Percentiles rank a stretch among this genome's conserved stretches.
Evolutionary conservation across 495 filamentous ascomycete species (phyloP).

Genomic region (Annulohypoxylon moriforme): DNA sequence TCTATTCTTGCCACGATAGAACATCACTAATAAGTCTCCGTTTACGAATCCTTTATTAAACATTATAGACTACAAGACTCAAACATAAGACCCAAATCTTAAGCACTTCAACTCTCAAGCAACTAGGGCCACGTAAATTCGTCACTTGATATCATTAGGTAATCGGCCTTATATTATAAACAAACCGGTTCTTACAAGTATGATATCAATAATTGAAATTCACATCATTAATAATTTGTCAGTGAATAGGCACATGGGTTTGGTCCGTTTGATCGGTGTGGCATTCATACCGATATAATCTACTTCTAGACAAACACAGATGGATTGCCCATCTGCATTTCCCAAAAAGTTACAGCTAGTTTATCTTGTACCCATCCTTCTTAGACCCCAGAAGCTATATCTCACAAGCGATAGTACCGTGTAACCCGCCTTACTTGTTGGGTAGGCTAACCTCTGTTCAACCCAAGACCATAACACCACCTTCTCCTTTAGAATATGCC

Average conservation of each 20-base stretch:
- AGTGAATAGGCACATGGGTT: background rate
- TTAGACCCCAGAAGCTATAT: background rate
- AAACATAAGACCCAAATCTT: no score
- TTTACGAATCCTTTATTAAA: no score
- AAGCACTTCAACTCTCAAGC: no score
- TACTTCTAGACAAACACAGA: background rate
- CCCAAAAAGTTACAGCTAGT: background rate
- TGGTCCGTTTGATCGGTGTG: background rate
- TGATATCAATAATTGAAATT: no score
- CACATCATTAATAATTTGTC: background rate
- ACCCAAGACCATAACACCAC: constrained; percentile 24
- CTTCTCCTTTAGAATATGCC: constrained; percentile 46
- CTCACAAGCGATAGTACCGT: background rate
- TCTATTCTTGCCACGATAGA: background rate
- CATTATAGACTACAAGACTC: no score
- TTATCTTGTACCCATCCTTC: background rate
- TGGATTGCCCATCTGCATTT: background rate
- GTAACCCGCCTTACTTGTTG: background rate
- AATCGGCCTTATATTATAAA: no score
- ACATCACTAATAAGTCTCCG: background rate
- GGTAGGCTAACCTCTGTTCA: background rate
- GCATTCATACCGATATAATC: background rate
- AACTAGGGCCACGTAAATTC: no score
- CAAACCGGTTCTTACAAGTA: no score
- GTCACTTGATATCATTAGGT: no score